A percentile compares a stretch with the other conserved stretches of the same genome.
These are phyloP conservation scores for Diaporthe citrichinensis DNA, from an alignment of 2,329 filamentous ascomycete genomes.

Conservation along the genomic window DNA sequence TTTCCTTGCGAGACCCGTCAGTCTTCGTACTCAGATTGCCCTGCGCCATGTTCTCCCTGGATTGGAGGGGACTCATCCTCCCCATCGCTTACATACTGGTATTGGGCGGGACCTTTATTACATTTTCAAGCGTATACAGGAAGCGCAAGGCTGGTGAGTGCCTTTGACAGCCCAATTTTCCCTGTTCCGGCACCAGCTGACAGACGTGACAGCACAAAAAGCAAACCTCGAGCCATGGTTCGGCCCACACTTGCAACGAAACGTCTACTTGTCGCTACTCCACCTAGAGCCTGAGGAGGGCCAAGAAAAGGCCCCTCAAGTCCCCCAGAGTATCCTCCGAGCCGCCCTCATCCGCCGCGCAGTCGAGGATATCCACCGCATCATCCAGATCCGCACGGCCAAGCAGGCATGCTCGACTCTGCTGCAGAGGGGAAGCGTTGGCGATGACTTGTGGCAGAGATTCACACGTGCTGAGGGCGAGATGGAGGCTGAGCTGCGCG, in stretches of 20 bases:
- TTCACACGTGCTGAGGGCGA: constrained; percentile 95
- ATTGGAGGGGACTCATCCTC: constrained; percentile 89
- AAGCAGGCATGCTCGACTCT: constrained; percentile 90
- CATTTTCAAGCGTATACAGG: constrained; percentile 93
- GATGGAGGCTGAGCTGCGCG: constrained; percentile 94
- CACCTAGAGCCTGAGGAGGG: constrained; percentile 78
- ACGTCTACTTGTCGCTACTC: constrained; percentile 93
- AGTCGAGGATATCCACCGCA: constrained; percentile 91
- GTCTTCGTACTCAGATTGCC: background rate
- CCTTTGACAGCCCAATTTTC: background rate
- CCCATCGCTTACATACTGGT: constrained; percentile 92
- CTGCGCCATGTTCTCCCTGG: constrained; percentile 65
- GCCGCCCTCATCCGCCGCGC: constrained; percentile 91
- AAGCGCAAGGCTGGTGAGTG: constrained; percentile 86
- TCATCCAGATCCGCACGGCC: constrained; percentile 88
- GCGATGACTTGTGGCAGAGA: constrained; percentile 95
- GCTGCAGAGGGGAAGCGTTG: constrained; percentile 90
- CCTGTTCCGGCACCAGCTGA: background rate
- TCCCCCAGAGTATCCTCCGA: constrained; percentile 89
- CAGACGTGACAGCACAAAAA: constrained; percentile 72
- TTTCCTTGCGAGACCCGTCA: background rate
- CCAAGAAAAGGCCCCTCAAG: constrained; percentile 75
- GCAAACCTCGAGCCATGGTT: constrained; percentile 96
- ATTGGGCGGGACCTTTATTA: constrained; percentile 88
- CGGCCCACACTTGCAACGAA: constrained; percentile 87